These are phyloP conservation scores for Boletus tylopilopsis DNA, from an alignment of 768 basidiomycete species.

Conservation along the genomic window DNA sequence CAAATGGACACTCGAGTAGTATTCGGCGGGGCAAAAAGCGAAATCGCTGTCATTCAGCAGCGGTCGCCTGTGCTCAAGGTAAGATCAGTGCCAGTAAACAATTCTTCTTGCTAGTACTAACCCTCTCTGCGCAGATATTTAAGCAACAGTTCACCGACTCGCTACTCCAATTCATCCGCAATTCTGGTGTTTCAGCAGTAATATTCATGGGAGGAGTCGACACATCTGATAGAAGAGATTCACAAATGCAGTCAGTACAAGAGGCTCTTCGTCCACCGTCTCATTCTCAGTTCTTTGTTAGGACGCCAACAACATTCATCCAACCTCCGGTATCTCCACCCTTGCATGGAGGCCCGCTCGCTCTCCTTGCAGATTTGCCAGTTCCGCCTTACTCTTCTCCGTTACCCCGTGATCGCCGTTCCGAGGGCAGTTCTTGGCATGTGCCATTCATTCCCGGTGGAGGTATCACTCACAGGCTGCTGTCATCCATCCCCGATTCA, in stretches of 20 bases:
- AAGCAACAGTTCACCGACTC: slow-evolving; percentile 65
- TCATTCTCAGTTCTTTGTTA: slow-evolving; percentile 23
- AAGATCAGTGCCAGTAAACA: slow-evolving; percentile 6
- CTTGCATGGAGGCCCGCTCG: slow-evolving; percentile 42
- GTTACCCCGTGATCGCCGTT: slow-evolving; percentile 33
- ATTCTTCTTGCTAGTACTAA: slow-evolving; percentile 1
- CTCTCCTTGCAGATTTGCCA: slow-evolving; percentile 42
- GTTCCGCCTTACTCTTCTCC: slow-evolving; percentile 55
- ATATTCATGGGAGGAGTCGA: slow-evolving; percentile 77
- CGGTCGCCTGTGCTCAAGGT: slow-evolving; percentile 79
- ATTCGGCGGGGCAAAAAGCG: slow-evolving; percentile 49
- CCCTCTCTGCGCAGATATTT: slow-evolving; percentile 41
- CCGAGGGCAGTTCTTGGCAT: slow-evolving; percentile 25
- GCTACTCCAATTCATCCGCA: slow-evolving; percentile 54
- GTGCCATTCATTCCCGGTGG: slow-evolving; percentile 79
- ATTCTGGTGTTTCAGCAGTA: slow-evolving; percentile 46
- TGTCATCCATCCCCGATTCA: slow-evolving; percentile 49
- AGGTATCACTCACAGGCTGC: slow-evolving; percentile 64
- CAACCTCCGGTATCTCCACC: slow-evolving; percentile 41
- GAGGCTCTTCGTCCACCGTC: background rate
- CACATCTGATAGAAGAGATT: slow-evolving; percentile 65
- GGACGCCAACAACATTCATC: slow-evolving; percentile 65
- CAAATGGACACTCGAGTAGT: slow-evolving; percentile 39
- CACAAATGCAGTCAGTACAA: slow-evolving; percentile 67
- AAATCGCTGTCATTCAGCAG: slow-evolving; percentile 70